These are phyloP conservation scores for Ophiosphaerella narmari DNA, from an alignment of 2,329 filamentous ascomycete species.

Conservation along the genomic window DNA sequence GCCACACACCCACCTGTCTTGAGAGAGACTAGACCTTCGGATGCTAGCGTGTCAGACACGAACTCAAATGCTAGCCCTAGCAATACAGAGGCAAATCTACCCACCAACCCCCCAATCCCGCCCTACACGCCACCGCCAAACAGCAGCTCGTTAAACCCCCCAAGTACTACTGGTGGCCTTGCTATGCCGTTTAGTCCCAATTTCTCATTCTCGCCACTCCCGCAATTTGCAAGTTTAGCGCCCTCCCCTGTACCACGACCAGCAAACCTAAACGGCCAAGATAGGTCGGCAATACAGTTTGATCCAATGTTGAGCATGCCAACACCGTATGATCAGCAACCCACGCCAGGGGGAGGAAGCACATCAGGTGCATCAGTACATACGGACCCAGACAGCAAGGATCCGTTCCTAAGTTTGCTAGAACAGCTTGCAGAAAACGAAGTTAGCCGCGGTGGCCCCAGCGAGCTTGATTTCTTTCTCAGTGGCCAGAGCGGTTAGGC, in stretches of 20 bases:
- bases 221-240: conserved; percentile 39
- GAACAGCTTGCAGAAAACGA: conserved; percentile 86
- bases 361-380: conserved; percentile 46
- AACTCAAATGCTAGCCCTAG: conserved; percentile 28
- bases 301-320: conserved; percentile 50
- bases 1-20: conserved; percentile 30
- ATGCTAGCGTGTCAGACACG: conserved; percentile 26
- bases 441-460: conserved; percentile 68
- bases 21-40: conserved; percentile 22
- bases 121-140: conserved; percentile 37
- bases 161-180: conserved; percentile 24
- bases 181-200: conserved; percentile 49
- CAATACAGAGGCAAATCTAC: conserved; percentile 23
- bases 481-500: conserved; percentile 37
- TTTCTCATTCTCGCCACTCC: conserved; percentile 45
- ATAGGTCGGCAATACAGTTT: conserved; percentile 29
- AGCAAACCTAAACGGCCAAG: conserved; percentile 21
- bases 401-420: conserved; percentile 77
- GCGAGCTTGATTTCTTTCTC: conserved; percentile 80
- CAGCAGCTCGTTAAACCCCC: conserved; percentile 17
- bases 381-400: conserved; percentile 64
- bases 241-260: conserved; percentile 35
- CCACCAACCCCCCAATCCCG: conserved; percentile 25
- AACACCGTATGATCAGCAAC: conserved; percentile 48
- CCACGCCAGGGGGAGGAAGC: conserved; percentile 52